phyloP scores from a whole-genome alignment of 2,329 filamentous ascomycete species.

The Phaeosphaeria sp. region DNA sequence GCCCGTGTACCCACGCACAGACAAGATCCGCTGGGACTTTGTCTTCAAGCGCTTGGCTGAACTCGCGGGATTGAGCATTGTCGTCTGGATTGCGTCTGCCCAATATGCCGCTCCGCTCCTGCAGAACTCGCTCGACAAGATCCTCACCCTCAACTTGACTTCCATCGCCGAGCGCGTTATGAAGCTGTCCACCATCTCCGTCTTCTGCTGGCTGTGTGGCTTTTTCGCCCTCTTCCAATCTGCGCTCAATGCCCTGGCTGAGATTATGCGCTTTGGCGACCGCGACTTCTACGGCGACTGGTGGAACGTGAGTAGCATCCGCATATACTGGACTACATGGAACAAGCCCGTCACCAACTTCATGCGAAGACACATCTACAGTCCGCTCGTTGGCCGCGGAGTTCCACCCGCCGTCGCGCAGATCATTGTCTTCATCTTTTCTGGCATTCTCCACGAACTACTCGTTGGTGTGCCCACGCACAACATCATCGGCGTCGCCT shows the following conservation, averaged over 20 bases:
- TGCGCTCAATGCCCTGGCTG: conserved; percentile 87
- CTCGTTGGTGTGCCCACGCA: conserved; percentile 94
- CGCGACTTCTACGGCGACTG: conserved; percentile 95
- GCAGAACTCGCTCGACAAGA: conserved; percentile 87
- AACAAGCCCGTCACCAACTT: conserved; percentile 98
- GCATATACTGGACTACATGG: conserved; percentile 94
- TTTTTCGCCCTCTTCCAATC: conserved; percentile 98
- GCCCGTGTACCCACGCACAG: conserved; percentile 89
- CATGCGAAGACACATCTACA: conserved; percentile 93
- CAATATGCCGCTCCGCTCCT: conserved; percentile 94
- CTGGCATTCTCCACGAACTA: conserved; percentile 87
- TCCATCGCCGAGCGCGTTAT: conserved; percentile 88
- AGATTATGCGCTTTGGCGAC: conserved; percentile 89
- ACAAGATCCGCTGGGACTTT: conserved; percentile 84
- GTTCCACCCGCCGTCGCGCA: conserved; percentile 76
- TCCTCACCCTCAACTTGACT: conserved; percentile 78
- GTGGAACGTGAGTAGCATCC: conserved; percentile 87
- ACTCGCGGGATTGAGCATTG: conserved; percentile 77
- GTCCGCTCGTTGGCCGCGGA: conserved; percentile 83
- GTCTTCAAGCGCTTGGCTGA: conserved; percentile 84
- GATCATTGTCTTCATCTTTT: conserved; percentile 84
- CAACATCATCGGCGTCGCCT: conserved; percentile 90
- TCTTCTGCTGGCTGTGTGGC: conserved; percentile 95
- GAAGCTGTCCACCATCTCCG: conserved; percentile 93
- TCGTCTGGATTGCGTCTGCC: conserved; percentile 93